These are phyloP conservation scores for Musa itinerans DNA, from an alignment of 176 grass and related monocot species.

Conservation along the genomic window DNA sequence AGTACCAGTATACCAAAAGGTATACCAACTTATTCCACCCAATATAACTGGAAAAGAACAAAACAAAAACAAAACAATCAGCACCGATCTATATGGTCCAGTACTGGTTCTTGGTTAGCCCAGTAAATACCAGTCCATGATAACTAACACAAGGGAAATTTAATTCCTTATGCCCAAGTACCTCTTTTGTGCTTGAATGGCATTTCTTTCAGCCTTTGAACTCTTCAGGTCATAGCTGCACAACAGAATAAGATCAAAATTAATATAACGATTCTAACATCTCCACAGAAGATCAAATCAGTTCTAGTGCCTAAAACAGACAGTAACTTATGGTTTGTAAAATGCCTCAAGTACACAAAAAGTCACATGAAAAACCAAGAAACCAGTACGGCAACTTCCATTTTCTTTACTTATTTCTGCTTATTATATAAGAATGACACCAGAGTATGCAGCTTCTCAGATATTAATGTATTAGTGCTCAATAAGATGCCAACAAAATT, in stretches of 20 bases:
- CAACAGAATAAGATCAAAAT: background rate
- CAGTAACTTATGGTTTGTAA: background rate
- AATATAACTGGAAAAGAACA: too few relatives aligned
- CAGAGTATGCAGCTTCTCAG: background rate
- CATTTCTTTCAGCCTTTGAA: slow-evolving; percentile 60
- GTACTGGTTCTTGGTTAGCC: too few relatives aligned
- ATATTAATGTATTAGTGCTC: background rate
- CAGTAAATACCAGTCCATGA: background rate
- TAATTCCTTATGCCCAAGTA: slow-evolving; percentile 4
- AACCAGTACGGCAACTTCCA: background rate
- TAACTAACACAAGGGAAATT: slow-evolving; percentile 26
- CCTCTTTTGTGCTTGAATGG: slow-evolving; percentile 53
- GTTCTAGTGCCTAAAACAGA: too few relatives aligned
- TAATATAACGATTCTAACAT: background rate
- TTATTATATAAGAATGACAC: background rate
- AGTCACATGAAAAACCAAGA: background rate
- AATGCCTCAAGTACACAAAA: background rate
- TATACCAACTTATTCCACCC: too few relatives aligned
- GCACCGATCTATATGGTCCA: too few relatives aligned
- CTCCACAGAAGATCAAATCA: background rate
- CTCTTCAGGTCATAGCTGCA: slow-evolving; percentile 65
- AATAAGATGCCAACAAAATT: background rate
- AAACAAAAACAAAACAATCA: too few relatives aligned
- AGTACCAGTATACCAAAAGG: too few relatives aligned
- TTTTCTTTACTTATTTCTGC: background rate